A percentile compares a stretch with the other conserved stretches of the same genome.
Conservation (phyloP, 352 stramenopile species). For the Pythium dissimile region DNA sequence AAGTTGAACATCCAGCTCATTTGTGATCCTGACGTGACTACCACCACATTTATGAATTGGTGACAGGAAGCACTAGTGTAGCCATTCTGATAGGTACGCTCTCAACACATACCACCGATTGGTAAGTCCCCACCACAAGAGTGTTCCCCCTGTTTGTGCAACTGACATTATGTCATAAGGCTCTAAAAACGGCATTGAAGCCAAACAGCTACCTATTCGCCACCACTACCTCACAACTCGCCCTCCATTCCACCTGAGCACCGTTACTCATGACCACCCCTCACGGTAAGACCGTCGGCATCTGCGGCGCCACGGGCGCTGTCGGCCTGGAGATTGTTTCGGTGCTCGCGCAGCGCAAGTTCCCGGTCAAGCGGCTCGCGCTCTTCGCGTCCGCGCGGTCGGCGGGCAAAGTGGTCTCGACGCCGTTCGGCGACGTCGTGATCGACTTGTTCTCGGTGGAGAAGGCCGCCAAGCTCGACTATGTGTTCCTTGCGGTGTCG, state of each 20-base stretch:
- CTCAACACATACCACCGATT: background rate
- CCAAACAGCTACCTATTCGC: slow-evolving; percentile 6
- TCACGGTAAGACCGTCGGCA: slow-evolving; percentile 67
- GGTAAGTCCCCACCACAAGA: slow-evolving; percentile 15
- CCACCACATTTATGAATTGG: background rate
- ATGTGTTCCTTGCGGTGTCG: slow-evolving; percentile 96
- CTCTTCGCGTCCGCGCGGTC: slow-evolving; percentile 95
- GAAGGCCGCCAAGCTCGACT: slow-evolving; percentile 90
- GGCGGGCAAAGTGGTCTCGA: slow-evolving; percentile 89
- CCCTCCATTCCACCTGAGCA: background rate
- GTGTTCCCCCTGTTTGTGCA: slow-evolving; percentile 21
- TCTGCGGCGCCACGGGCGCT: slow-evolving; percentile 88
- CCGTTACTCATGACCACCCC: slow-evolving; percentile 51
- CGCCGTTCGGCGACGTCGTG: slow-evolving; percentile 89
- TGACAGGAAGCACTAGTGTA: slow-evolving; percentile 3
- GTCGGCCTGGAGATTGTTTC: slow-evolving; percentile 97
- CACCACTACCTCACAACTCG: background rate
- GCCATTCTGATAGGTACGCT: slow-evolving; percentile 1
- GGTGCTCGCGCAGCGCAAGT: slow-evolving; percentile 81
- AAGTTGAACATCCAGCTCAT: slow-evolving; percentile 13
- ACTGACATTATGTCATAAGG: slow-evolving; percentile 3
- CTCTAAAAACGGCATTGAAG: slow-evolving; percentile 12
- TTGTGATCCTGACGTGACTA: slow-evolving; percentile 42
- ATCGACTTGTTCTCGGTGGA: slow-evolving; percentile 96
- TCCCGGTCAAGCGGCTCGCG: slow-evolving; percentile 90